Percentiles rank a stretch among this genome's conserved stretches.
phyloP scores from a whole-genome alignment of 768 basidiomycete genomes.

The Lactarius hatsudake region DNA sequence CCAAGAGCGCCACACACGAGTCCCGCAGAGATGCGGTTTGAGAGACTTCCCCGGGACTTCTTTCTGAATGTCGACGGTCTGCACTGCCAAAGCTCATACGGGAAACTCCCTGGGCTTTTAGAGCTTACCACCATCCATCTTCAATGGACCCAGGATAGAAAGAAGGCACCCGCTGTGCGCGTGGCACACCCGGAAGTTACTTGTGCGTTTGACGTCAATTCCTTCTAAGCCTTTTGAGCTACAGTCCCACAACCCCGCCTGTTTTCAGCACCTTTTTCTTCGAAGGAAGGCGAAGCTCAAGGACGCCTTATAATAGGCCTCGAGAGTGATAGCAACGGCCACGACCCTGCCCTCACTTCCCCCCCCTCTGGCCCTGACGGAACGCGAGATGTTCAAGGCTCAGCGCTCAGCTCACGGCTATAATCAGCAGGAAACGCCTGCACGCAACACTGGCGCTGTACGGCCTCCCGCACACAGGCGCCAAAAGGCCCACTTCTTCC shows the following conservation, averaged over 20 bases:
- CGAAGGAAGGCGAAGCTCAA: constrained; percentile 78
- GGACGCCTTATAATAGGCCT: constrained; percentile 75
- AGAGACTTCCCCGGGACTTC: background rate
- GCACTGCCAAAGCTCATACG: constrained; percentile 63
- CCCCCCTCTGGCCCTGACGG: constrained; percentile 60
- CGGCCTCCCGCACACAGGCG: constrained; percentile 54
- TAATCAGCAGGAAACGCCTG: constrained; percentile 48
- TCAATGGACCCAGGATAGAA: constrained; percentile 77
- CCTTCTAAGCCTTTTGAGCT: too few species aligned
- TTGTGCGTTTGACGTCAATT: constrained; percentile 40
- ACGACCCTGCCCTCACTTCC: constrained; percentile 82
- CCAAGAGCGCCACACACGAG: too few species aligned
- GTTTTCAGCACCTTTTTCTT: constrained; percentile 63
- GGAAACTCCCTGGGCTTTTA: constrained; percentile 65
- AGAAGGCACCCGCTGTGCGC: constrained; percentile 59
- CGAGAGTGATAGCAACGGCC: constrained; percentile 64
- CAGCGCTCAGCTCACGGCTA: constrained; percentile 59
- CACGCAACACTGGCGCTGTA: constrained; percentile 15
- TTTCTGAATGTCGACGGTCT: constrained; percentile 29
- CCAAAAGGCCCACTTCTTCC: constrained; percentile 30
- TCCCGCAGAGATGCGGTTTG: too few species aligned
- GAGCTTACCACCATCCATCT: constrained; percentile 70
- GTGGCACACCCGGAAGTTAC: constrained; percentile 54
- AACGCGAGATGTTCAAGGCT: constrained; percentile 78
- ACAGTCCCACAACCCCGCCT: background rate